Evolutionary conservation across 2,329 filamentous ascomycete genomes (phyloP), one percentile per base, ranked within the genome.

Genomic region (Alternaria consortialis): DNA sequence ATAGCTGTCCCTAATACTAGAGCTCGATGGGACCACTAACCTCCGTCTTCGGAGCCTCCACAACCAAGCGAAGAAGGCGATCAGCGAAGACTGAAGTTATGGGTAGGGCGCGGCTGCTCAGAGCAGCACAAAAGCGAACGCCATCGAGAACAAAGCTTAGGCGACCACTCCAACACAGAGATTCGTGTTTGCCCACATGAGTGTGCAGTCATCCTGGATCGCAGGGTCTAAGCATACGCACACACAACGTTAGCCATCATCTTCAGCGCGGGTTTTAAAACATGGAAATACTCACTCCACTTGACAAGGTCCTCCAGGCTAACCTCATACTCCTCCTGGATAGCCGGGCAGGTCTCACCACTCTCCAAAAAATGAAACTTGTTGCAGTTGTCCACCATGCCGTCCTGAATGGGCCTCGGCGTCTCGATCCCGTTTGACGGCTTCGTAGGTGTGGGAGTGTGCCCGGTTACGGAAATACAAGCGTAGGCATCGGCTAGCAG

Each of bases 401-500:
- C 52, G 2, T 32, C 11, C 23, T 64, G 62, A 7, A 43, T 59
- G 4, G 57, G 57, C 9, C 12, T 43, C 7, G 58, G 51, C 9
- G 61, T 60, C 50, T 43, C 15, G 6, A 65, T 48, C 11, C 50
- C 61, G 37, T 55, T 65, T 3, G 29, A 9, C 4, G 59, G 50
- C 31, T 52, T 58, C 4, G 40, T 12, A 60, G 23, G 61, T 25
- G 12, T 52, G 13, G 59, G 42, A 6, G 60, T 59, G n/a, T 51
- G 42, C 20, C 64, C 62, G 27, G 62, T 54, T 29, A 64, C 58
- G 43, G 17, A 36, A 11, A 66, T 56, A 40, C 62, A 67, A 13
- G 57, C 62, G 23, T 65, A 65, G 2, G 60, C 54, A 7, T 65
- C 52, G 17, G 53, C 55, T 52, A 57, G 61, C 3, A 67, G 53